Conservation (phyloP, 139 green algal species). For the Chlorella ohadii region DNA sequence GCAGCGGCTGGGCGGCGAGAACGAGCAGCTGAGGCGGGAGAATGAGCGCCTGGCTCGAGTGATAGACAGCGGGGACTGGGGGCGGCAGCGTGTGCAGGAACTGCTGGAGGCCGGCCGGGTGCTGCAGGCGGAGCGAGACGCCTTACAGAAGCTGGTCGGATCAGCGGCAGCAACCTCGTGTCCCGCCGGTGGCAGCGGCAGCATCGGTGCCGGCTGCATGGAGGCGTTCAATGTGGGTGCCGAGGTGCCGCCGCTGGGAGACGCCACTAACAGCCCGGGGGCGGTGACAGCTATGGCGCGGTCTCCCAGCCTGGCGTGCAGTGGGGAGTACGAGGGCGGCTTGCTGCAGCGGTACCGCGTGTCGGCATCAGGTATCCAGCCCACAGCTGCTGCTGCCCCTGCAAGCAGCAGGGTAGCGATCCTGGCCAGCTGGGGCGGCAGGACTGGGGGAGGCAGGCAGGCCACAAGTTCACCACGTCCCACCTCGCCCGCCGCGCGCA, state of each 20-base stretch:
- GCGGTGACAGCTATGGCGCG: too few species aligned
- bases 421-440: neutral
- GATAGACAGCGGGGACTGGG: constrained; percentile 94
- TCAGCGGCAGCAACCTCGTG: constrained; percentile 69
- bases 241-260: neutral
- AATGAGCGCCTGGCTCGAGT: constrained; percentile 82
- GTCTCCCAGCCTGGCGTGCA: neutral
- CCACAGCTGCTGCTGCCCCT: neutral
- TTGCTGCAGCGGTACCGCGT: neutral
- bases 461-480: too few species aligned
- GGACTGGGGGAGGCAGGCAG: neutral
- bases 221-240: too few species aligned
- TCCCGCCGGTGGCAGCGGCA: neutral
- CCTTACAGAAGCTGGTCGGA: constrained; percentile 81
- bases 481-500: constrained; percentile 59
- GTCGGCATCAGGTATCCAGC: too few species aligned
- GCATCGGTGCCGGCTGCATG: neutral
- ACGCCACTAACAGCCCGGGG: neutral
- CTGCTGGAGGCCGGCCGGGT: constrained; percentile 71
- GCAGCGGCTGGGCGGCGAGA: constrained; percentile 70
- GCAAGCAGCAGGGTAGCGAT: neutral
- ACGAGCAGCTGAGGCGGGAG: constrained; percentile 80
- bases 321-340: neutral
- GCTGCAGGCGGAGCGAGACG: constrained; percentile 83
- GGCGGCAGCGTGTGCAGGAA: constrained; percentile 66